Percentiles rank a stretch among this genome's conserved stretches.
Conservation (phyloP, 257 asterid species). For the Nicotiana otophora region DNA sequence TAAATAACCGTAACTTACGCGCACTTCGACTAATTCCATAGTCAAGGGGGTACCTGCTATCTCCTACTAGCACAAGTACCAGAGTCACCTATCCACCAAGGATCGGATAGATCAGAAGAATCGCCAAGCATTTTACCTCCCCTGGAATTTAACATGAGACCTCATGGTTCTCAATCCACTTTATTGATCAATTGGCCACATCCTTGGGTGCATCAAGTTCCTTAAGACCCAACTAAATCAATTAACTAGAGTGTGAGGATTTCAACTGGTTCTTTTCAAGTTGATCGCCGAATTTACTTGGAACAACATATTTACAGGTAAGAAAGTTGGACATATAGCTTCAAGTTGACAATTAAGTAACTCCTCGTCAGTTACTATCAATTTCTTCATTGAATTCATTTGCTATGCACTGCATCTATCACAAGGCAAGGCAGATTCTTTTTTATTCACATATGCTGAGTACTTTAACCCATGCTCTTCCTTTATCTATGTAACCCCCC, state of each 20-base stretch:
- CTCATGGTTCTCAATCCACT: too few relatives aligned
- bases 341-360: not conserved
- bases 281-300: not conserved
- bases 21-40: too few relatives aligned
- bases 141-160: too few relatives aligned
- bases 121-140: too few relatives aligned
- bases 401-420: not conserved
- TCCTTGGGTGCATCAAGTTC: not conserved
- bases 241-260: not conserved
- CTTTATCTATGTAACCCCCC: not conserved
- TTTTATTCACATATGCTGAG: not conserved
- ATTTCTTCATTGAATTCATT: not conserved
- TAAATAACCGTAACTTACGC: too few relatives aligned
- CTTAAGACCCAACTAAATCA: not conserved
- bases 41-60: too few relatives aligned
- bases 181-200: too few relatives aligned
- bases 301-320: not conserved
- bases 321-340: not conserved
- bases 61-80: too few relatives aligned
- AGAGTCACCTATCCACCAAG: too few relatives aligned
- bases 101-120: too few relatives aligned
- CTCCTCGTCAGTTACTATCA: not conserved
- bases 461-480: not conserved
- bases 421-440: not conserved
- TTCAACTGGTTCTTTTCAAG: not conserved